phyloP scores from a whole-genome alignment of 1,284 basidiomycete genomes.

The Irpex sp. region DNA sequence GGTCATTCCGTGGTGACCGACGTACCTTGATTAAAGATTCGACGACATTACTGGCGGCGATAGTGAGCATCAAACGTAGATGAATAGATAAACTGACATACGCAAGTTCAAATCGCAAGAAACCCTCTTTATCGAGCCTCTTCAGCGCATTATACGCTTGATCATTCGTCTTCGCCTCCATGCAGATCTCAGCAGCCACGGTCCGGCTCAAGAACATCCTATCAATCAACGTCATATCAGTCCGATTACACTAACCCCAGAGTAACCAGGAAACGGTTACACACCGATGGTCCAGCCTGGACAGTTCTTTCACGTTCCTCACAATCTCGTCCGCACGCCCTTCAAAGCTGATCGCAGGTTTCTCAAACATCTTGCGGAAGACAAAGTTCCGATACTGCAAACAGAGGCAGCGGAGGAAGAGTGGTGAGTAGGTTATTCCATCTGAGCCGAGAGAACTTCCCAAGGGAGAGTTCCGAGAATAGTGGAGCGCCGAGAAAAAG shows the following conservation, averaged over 20 bases:
- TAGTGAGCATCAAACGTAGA: constrained; percentile 1
- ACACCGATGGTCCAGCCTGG: constrained; percentile 62
- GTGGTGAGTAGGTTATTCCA: no score
- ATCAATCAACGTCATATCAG: constrained; percentile 4
- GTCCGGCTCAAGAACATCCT: constrained; percentile 79
- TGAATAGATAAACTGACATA: constrained; percentile 27
- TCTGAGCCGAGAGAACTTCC: background rate
- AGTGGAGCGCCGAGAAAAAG: constrained; percentile 6
- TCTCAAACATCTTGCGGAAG: constrained; percentile 79
- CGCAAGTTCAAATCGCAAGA: constrained; percentile 55
- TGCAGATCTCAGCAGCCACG: constrained; percentile 73
- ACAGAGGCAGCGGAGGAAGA: background rate
- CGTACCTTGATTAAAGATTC: constrained; percentile 59
- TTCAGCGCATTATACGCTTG: constrained; percentile 64
- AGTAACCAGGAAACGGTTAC: constrained; percentile 19
- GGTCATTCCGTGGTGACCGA: background rate
- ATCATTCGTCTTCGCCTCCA: constrained; percentile 70
- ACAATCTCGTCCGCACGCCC: constrained; percentile 59
- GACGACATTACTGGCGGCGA: constrained; percentile 41
- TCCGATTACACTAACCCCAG: background rate
- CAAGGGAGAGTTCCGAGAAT: constrained; percentile 4
- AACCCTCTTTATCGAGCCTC: constrained; percentile 54
- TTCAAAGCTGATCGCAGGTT: constrained; percentile 44
- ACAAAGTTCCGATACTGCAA: constrained; percentile 73
- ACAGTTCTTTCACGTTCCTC: constrained; percentile 63